A percentile compares a stretch with the other conserved stretches of the same genome.
Conservation (phyloP, 129 eudicot genomes). For the Arctium minus region DNA sequence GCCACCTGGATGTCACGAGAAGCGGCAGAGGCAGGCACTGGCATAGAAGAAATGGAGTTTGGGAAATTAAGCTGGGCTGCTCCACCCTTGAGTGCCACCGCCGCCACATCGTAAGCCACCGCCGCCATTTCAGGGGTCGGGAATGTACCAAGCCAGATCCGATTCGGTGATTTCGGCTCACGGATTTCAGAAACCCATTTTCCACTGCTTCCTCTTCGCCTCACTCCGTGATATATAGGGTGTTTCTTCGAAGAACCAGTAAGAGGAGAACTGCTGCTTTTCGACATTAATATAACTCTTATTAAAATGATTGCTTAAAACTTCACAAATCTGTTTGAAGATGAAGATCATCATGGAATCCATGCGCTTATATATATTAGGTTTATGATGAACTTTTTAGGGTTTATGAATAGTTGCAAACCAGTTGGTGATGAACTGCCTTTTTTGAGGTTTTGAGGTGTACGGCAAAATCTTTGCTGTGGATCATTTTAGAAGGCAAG, state of each 20-base stretch:
- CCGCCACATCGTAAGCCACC: slow-evolving; percentile 49
- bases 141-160: slow-evolving; percentile 50
- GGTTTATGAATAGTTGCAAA: slow-evolving; percentile 18
- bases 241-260: slow-evolving; percentile 21
- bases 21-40: slow-evolving; percentile 34
- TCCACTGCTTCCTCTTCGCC: slow-evolving; percentile 34
- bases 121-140: slow-evolving; percentile 52
- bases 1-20: slow-evolving; percentile 39
- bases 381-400: slow-evolving; percentile 1
- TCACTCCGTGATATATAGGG: slow-evolving; percentile 37
- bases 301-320: not conserved
- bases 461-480: slow-evolving; percentile 20
- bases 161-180: slow-evolving; percentile 43
- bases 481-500: slow-evolving; percentile 14
- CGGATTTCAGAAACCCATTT: slow-evolving; percentile 57
- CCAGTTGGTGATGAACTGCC: slow-evolving; percentile 32
- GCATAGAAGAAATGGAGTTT: slow-evolving; percentile 27
- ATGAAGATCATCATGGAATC: slow-evolving; percentile 11
- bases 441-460: slow-evolving; percentile 32
- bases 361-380: slow-evolving; percentile 24
- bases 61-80: slow-evolving; percentile 43
- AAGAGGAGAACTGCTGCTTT: not conserved
- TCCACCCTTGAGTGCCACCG: slow-evolving; percentile 39
- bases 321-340: not conserved
- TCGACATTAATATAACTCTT: not conserved